Evolutionary conservation across 2,329 filamentous ascomycete genomes (phyloP).

Genomic region (Cladophialophora carrionii): DNA sequence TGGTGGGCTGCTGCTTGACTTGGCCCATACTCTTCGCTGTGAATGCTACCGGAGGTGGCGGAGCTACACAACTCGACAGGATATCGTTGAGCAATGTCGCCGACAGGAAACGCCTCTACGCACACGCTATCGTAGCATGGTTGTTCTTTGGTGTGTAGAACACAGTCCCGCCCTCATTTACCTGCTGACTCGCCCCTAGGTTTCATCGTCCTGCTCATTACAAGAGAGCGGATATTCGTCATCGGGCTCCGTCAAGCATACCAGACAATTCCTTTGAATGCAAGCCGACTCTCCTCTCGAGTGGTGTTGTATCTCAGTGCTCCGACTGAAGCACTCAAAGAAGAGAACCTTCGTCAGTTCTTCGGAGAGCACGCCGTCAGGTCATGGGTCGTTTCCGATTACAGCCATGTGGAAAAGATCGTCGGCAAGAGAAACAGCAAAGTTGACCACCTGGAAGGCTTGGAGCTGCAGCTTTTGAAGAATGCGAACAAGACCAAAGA

Average conservation of each 20-base stretch:
- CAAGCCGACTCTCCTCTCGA: conserved; percentile 80
- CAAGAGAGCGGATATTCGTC: conserved; percentile 85
- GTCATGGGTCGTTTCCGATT: conserved; percentile 81
- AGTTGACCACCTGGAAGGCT: conserved; percentile 76
- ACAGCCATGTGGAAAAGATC: conserved; percentile 73
- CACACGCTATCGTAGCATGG: conserved; percentile 75
- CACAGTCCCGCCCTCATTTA: too few relatives aligned
- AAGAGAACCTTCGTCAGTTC: conserved; percentile 72
- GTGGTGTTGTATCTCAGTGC: conserved; percentile 88
- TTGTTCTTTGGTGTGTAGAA: conserved; percentile 68
- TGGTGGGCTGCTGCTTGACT: conserved; percentile 79
- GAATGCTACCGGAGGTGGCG: conserved; percentile 78
- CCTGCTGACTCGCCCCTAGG: conserved; percentile 8
- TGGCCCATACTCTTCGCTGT: conserved; percentile 91
- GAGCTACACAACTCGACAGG: conserved; percentile 70
- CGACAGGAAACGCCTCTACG: conserved; percentile 70
- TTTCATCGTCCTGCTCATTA: conserved; percentile 84
- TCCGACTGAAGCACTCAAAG: conserved; percentile 74
- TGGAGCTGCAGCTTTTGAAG: conserved; percentile 86
- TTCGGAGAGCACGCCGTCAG: conserved; percentile 76
- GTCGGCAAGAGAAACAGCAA: conserved; percentile 78
- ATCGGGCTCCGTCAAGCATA: conserved; percentile 91
- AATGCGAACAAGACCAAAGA: conserved; percentile 60
- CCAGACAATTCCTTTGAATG: conserved; percentile 78
- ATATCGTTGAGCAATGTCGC: conserved; percentile 78